A percentile compares a stretch with the other conserved stretches of the same genome.
Conservation (phyloP, 306 rosid genomes). For the Senna siamea region DNA sequence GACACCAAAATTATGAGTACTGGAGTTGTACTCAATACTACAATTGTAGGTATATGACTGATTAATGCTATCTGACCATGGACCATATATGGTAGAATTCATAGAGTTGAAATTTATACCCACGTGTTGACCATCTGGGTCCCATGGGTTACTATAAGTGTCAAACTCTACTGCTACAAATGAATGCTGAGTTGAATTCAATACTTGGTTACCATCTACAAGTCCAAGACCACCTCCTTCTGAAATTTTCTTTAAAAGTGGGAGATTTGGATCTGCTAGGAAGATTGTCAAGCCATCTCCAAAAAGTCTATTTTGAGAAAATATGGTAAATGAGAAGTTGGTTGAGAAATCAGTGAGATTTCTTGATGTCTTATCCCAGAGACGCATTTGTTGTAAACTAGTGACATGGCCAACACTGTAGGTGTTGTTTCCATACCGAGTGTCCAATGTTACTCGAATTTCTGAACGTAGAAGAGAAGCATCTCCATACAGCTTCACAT, state of each 20-base stretch:
- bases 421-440: background rate
- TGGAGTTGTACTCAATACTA: background rate
- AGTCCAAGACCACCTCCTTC: constrained; percentile 35
- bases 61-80: background rate
- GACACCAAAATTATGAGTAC: background rate
- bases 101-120: constrained; percentile 7
- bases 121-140: constrained; percentile 2
- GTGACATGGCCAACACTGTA: constrained; percentile 26
- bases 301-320: background rate
- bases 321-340: constrained; percentile 38
- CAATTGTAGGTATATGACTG: background rate
- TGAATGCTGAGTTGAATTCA: background rate
- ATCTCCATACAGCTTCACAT: constrained; percentile 16
- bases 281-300: constrained; percentile 8
- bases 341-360: constrained; percentile 32
- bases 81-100: background rate
- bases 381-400: background rate
- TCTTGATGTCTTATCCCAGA: constrained; percentile 39
- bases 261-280: constrained; percentile 31
- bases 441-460: background rate
- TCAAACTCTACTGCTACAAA: constrained; percentile 51
- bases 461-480: background rate
- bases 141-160: constrained; percentile 10
- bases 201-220: background rate
- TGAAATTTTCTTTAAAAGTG: background rate